phyloP scores from a whole-genome alignment of 139 green algal species.

The Tetratostichococcus sp. region DNA sequence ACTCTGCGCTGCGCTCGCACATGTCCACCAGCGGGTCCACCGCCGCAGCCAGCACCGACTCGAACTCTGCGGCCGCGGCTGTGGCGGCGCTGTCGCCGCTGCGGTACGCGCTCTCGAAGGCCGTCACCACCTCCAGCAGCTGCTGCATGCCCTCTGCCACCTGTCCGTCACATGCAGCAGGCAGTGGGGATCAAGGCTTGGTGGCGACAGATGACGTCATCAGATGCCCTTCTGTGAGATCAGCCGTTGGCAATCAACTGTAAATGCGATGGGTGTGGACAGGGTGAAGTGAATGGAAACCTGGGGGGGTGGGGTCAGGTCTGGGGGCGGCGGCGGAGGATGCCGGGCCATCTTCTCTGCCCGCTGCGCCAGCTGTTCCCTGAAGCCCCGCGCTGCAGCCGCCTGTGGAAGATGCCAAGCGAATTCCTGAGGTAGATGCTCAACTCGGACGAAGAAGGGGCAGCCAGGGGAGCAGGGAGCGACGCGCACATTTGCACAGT shows the following conservation, averaged over 20 bases:
- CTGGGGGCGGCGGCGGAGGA: slow-evolving; percentile 54
- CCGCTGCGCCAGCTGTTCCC: slow-evolving; percentile 58
- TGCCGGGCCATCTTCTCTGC: slow-evolving; percentile 65
- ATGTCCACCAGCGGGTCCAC: slow-evolving; percentile 71
- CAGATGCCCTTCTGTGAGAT: no score
- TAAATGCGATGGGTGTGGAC: no score
- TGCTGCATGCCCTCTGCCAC: slow-evolving; percentile 51
- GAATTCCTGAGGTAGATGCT: no score
- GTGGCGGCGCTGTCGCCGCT: neutral
- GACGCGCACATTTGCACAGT: no score
- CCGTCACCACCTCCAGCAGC: slow-evolving; percentile 57
- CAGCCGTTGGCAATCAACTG: no score
- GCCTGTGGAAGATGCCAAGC: no score
- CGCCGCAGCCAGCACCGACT: slow-evolving; percentile 49
- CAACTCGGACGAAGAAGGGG: no score
- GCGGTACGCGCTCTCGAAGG: slow-evolving; percentile 54
- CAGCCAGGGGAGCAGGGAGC: no score
- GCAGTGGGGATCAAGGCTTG: no score
- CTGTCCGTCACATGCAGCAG: slow-evolving; percentile 39
- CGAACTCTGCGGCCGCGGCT: slow-evolving; percentile 7
- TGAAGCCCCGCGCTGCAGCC: slow-evolving; percentile 47
- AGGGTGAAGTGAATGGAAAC: slow-evolving; percentile 6
- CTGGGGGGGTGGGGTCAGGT: slow-evolving; percentile 65
- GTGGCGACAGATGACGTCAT: no score
- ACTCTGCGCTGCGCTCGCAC: slow-evolving; percentile 41